Base-by-base conservation (phyloP, 768 basidiomycete genomes). In the Mycena pura region DNA sequence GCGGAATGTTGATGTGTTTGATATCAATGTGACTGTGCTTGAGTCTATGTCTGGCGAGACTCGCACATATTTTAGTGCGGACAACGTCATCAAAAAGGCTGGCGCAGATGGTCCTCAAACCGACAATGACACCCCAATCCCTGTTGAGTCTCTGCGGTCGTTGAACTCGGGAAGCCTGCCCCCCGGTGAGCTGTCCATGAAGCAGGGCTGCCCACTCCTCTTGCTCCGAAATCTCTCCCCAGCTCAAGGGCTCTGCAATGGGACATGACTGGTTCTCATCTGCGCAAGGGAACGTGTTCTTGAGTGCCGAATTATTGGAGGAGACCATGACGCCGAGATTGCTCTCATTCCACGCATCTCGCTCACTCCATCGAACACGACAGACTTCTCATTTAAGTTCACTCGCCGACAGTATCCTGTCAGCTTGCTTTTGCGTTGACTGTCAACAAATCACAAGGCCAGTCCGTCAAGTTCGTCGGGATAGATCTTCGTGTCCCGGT, bases 371-470 rank as follows among this genome's bases (percentile, higher is more conserved):
- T 38, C 49, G 6, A 51, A 51, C 34, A 36, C 49, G 13, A 27
- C 49, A 8, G 49, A 51, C 34, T 51, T 51, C 19, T 36, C 49
- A 10, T 51, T 51, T 22, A 8, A 25, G 13, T 51, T 51, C 34
- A 51, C 21, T 14, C 36, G 34, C 7, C 49, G 49, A 2, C 49
- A 51, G 24, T 51, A 38, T 28, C 49, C 21, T 64, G 80, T 0
- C 60, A 68, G 8, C 61, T 80, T 6, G 75, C 77, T 5, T 81
- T 80, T 72, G 73, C 74, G 0, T 68, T 79, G 51, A 72, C 71
- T 10, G 78, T 80, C 57, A 80, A 81, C 66, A 80, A 80, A 53
- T 57, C 75, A 6, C 78, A 79, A 66, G 73, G 75, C 56, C 78
- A 80, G 50, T 80, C 76, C 17, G 69, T 78, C 0, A 63, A 65